These are phyloP conservation scores for Psidium guajava DNA, from an alignment of 345 rosid genomes.

Conservation along the genomic window DNA sequence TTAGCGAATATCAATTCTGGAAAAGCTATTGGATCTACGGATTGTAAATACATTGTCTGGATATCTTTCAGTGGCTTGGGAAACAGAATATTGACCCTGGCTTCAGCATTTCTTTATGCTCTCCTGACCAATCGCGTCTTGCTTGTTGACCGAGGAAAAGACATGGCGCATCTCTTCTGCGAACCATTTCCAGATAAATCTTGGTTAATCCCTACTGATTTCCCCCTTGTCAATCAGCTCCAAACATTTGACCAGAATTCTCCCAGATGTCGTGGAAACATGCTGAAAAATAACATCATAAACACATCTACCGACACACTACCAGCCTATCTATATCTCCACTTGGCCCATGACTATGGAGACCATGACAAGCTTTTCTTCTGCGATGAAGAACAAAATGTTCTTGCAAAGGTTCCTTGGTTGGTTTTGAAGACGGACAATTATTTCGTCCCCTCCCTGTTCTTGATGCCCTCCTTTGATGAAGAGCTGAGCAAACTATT, in stretches of 20 bases:
- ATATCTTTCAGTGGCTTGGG: constrained; percentile 65
- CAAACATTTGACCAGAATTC: constrained; percentile 27
- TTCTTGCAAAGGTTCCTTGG: constrained; percentile 44
- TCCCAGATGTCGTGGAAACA: constrained; percentile 35
- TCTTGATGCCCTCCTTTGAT: constrained; percentile 41
- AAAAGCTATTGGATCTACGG: constrained; percentile 1
- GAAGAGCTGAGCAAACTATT: constrained; percentile 31
- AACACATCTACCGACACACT: constrained; percentile 7
- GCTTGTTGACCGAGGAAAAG: constrained; percentile 54
- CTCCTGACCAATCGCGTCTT: constrained; percentile 51
- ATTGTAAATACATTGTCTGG: constrained; percentile 61
- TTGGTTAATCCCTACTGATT: constrained; percentile 44
- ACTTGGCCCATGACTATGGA: constrained; percentile 51
- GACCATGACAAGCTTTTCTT: constrained; percentile 62
- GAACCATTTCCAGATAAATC: constrained; percentile 51
- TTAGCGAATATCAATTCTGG: constrained; percentile 23
- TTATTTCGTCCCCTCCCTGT: constrained; percentile 63
- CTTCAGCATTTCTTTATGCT: constrained; percentile 59
- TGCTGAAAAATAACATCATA: constrained; percentile 33
- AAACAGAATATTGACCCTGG: constrained; percentile 46
- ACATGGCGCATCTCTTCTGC: constrained; percentile 42
- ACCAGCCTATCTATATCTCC: constrained; percentile 39
- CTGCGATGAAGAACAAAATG: constrained; percentile 39
- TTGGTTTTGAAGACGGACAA: constrained; percentile 54
- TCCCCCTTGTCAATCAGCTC: constrained; percentile 26